phyloP scores from a whole-genome alignment of 1,284 basidiomycete species.

The Melampsora larici-populina region DNA sequence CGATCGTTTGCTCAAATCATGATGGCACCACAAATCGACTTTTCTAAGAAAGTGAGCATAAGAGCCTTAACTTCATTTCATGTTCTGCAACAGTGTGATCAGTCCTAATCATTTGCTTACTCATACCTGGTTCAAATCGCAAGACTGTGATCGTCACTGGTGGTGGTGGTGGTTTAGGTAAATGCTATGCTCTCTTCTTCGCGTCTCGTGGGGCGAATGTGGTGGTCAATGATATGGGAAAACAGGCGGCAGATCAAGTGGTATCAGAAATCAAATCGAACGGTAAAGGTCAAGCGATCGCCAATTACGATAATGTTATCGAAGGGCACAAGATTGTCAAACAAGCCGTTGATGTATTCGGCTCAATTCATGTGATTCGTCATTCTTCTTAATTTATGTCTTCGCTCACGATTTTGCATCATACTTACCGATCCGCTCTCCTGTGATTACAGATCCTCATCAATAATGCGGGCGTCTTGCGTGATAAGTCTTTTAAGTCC shows the following conservation, averaged over 20 bases:
- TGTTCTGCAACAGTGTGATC: neutral
- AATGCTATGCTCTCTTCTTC: slow-evolving; percentile 82
- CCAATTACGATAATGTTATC: slow-evolving; percentile 81
- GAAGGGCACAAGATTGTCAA: slow-evolving; percentile 79
- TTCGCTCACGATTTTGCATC: neutral
- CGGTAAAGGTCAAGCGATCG: slow-evolving; percentile 69
- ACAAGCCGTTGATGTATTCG: slow-evolving; percentile 81
- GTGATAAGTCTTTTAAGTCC: slow-evolving; percentile 59
- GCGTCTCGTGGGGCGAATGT: slow-evolving; percentile 87
- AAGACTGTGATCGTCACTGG: slow-evolving; percentile 93
- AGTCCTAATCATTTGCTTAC: slow-evolving; percentile 51
- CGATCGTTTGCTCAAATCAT: too few relatives aligned
- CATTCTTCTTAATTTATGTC: neutral
- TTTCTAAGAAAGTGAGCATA: too few relatives aligned
- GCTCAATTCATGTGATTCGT: slow-evolving; percentile 65
- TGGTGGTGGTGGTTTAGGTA: slow-evolving; percentile 89
- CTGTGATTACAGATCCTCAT: slow-evolving; percentile 55
- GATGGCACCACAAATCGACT: too few relatives aligned
- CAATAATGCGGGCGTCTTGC: slow-evolving; percentile 71
- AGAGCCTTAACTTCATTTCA: too few relatives aligned
- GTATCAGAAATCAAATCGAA: slow-evolving; percentile 86
- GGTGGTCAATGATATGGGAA: slow-evolving; percentile 91
- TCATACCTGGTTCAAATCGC: slow-evolving; percentile 71
- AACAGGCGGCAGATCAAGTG: slow-evolving; percentile 82
- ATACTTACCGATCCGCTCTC: neutral